Base-by-base conservation (phyloP, 2,329 filamentous ascomycete genomes). In the Macroventuria anomochaeta region DNA sequence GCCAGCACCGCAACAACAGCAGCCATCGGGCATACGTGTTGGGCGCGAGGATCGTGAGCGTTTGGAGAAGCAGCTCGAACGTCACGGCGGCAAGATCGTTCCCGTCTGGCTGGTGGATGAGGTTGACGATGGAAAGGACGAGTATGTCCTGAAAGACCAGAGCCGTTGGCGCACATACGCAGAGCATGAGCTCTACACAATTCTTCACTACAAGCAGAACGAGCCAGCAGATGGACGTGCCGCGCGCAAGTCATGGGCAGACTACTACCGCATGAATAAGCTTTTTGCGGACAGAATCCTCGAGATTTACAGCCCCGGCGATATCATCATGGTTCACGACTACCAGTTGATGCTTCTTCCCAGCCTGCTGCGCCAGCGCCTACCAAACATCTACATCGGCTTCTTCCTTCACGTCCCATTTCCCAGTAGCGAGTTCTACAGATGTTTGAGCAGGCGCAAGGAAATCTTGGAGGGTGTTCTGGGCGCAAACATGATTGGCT, bases 161-260 rank as follows among this genome's bases (percentile, higher is more conserved):
- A 81, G 82, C 26, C 83, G 92, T 60, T 97, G 95, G 93, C 85
- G 92, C 59, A 85, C 89, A 33, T 97, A 95, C 75, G 91, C 93
- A 13, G 92, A 97, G 77, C 87, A 93, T 70, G 90, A 96, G 66
- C 81, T 97, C 23, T 97, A 96, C 77, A 92, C 91, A 1, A 83
- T 97, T 8, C 92, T 97, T 72, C 93, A 97, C 76, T 97, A 97
- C 81, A 96, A 96, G 77, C 91, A 95, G 70, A 90, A 96, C 70
- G 91, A 93, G 72, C 91, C 93, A 1, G 90, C 87, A 11, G 90
- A 97, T 72, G 92, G 92, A 29, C 86, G 89, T 62, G 86, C 86
- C 15, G 90, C 95, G 71, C 87, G 90, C 46, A 82, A 89, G 34
- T 87, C 92, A 65, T 97, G 93, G 93, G 86, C 89, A 21, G 92